These are phyloP conservation scores for Ilex aquifolium DNA, from an alignment of 257 asterid species.

Conservation along the genomic window DNA sequence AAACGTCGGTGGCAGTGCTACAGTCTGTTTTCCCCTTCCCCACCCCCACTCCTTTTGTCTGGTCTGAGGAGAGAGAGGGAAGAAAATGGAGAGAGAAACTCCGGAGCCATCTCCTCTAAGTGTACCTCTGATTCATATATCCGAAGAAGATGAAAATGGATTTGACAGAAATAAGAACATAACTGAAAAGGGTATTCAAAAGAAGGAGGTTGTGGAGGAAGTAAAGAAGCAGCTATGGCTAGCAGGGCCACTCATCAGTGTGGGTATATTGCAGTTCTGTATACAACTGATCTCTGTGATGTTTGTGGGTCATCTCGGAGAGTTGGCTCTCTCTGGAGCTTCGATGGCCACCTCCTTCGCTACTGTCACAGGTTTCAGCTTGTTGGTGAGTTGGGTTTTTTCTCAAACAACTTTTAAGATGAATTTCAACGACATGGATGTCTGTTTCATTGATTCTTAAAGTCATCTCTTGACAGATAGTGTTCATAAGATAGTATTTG, in stretches of 20 bases:
- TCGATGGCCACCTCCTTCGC: conserved; percentile 87
- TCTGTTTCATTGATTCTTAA: background rate
- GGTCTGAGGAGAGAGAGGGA: no score
- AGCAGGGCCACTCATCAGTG: conserved; percentile 66
- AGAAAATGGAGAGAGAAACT: no score
- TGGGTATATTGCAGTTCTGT: conserved; percentile 48
- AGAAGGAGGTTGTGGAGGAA: conserved; percentile 45
- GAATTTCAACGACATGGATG: background rate
- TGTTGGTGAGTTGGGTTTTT: conserved; percentile 34
- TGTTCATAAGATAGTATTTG: no score
- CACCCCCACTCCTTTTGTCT: no score
- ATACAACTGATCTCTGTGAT: conserved; percentile 71
- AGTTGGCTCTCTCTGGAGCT: conserved; percentile 64
- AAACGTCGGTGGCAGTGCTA: no score
- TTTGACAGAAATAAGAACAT: no score
- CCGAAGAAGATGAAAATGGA: no score
- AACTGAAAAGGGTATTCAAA: conserved; percentile 4
- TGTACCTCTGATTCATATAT: no score
- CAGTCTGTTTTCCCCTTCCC: no score
- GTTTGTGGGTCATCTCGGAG: conserved; percentile 21
- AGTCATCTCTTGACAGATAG: background rate
- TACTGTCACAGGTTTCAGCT: conserved; percentile 78
- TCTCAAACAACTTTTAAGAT: no score
- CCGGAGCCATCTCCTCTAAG: no score
- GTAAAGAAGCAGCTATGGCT: conserved; percentile 65